Evolutionary conservation across 345 rosid species (phyloP).

Genomic region (Leavenworthia alabamica): DNA sequence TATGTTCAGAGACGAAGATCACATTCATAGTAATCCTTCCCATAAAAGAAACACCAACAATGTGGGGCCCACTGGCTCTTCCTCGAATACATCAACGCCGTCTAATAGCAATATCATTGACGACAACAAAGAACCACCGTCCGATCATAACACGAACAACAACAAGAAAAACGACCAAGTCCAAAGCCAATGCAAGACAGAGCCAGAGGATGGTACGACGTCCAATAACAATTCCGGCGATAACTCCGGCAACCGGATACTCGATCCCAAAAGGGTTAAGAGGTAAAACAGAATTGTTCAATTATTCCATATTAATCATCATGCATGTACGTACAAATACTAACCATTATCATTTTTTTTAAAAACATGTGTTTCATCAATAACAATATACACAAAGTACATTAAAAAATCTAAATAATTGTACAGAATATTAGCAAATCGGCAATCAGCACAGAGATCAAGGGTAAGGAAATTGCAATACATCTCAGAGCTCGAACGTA

Average conservation of each 20-base stretch:
- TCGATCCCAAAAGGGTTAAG: constrained; percentile 84
- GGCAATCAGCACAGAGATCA: constrained; percentile 94
- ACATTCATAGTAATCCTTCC: too few relatives aligned
- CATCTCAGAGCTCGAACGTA: constrained; percentile 89
- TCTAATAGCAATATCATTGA: constrained; percentile 65
- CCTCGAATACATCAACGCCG: constrained; percentile 63
- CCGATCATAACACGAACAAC: constrained; percentile 27
- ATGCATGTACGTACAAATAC: constrained; percentile 34
- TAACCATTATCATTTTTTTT: too few relatives aligned
- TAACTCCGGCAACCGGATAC: constrained; percentile 37
- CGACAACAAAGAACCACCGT: constrained; percentile 38
- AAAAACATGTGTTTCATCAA: too few relatives aligned
- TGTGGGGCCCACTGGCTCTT: constrained; percentile 39
- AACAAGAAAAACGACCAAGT: too few relatives aligned
- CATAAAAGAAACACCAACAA: constrained; percentile 26
- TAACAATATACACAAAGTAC: not conserved
- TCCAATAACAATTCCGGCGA: constrained; percentile 23
- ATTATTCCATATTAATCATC: not conserved
- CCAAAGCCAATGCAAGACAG: constrained; percentile 44
- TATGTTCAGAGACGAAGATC: constrained; percentile 60
- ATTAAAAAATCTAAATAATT: not conserved
- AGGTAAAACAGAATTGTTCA: constrained; percentile 45
- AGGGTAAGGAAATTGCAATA: constrained; percentile 87
- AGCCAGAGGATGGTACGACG: constrained; percentile 25
- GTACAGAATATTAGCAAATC: constrained; percentile 76